Evolutionary conservation across 192 early-diverging fungal genomes (phyloP).

Genomic region (Chytriomyces sp.): DNA sequence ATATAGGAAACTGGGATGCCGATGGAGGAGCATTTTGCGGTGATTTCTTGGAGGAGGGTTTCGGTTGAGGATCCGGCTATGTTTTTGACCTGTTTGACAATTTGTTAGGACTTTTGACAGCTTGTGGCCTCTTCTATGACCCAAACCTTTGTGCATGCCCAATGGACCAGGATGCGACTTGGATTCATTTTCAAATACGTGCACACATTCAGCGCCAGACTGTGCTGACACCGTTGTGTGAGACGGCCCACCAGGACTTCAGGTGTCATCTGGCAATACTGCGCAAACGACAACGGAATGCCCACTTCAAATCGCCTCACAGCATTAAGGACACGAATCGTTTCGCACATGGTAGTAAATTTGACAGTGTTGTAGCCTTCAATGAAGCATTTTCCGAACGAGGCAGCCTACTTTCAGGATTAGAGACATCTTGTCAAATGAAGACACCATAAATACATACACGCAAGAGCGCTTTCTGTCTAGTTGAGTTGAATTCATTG

Average conservation of each 20-base stretch:
- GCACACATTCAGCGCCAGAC: slow-evolving; percentile 84
- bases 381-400: slow-evolving; percentile 91
- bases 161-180: slow-evolving; percentile 87
- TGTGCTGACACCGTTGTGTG: slow-evolving; percentile 78
- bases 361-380: slow-evolving; percentile 81
- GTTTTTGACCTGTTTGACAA: slow-evolving; percentile 74
- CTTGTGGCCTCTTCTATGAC: too few relatives aligned
- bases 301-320: slow-evolving; percentile 83
- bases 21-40: slow-evolving; percentile 59
- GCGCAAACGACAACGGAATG: slow-evolving; percentile 83
- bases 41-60: slow-evolving; percentile 74
- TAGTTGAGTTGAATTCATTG: slow-evolving; percentile 73
- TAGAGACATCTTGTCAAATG: too few relatives aligned
- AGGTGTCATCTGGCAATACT: slow-evolving; percentile 74
- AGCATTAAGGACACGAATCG: slow-evolving; percentile 86
- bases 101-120: too few relatives aligned
- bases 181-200: slow-evolving; percentile 80
- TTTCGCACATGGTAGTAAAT: slow-evolving; percentile 86
- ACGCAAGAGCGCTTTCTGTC: slow-evolving; percentile 80
- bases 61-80: slow-evolving; percentile 69
- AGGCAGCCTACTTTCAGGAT: slow-evolving; percentile 72
- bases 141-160: slow-evolving; percentile 93
- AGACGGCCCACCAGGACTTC: slow-evolving; percentile 83
- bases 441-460: slow-evolving; percentile 42
- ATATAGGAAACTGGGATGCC: slow-evolving; percentile 70